These are phyloP conservation scores for Neonectria neomacrospora DNA, from an alignment of 2,329 filamentous ascomycete genomes.

Conservation along the genomic window DNA sequence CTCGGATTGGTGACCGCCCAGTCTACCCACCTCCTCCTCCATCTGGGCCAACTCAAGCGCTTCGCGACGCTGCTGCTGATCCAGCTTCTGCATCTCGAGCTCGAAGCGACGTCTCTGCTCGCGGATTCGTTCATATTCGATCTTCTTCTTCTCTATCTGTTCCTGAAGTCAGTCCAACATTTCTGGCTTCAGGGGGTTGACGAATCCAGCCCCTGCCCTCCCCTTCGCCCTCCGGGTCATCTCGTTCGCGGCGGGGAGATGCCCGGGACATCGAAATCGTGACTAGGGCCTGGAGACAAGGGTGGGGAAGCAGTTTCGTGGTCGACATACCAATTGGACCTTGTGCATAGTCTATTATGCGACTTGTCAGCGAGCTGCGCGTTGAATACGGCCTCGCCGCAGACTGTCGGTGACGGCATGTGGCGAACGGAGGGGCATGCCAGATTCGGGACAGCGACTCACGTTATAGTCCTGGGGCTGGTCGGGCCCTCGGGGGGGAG, in stretches of 20 bases:
- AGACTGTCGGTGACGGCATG: neutral
- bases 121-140: constrained; percentile 90
- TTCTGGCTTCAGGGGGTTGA: neutral
- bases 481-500: constrained; percentile 61
- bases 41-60: constrained; percentile 87
- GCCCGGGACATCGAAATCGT: constrained; percentile 11
- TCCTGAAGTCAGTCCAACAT: constrained; percentile 49
- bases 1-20: constrained; percentile 85
- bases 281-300: constrained; percentile 5
- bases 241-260: constrained; percentile 1
- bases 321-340: constrained; percentile 77
- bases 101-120: constrained; percentile 92
- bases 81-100: constrained; percentile 89
- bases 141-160: constrained; percentile 92
- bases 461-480: constrained; percentile 61
- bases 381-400: neutral
- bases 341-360: constrained; percentile 70
- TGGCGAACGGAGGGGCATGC: neutral
- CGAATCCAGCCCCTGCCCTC: neutral
- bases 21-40: constrained; percentile 77
- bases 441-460: constrained; percentile 39
- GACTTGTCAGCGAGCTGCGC: constrained; percentile 37
- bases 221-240: neutral
- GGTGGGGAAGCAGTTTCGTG: constrained; percentile 12
- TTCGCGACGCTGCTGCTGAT: constrained; percentile 84